Evolutionary conservation across 257 asterid genomes (phyloP).

Genomic region (Rubia yunnanensis): DNA sequence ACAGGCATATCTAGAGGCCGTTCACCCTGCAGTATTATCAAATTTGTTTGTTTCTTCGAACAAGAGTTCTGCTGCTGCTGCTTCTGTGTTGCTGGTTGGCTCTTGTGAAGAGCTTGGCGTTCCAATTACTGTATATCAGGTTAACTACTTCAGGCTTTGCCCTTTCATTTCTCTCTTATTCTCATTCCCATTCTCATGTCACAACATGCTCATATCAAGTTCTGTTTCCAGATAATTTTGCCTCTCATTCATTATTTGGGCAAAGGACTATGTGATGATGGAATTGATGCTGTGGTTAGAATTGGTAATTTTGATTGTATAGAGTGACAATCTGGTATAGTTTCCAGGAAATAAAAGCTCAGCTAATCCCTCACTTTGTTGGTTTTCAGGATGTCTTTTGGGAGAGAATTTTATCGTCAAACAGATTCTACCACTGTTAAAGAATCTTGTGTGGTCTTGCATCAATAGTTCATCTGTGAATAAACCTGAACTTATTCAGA

Average conservation of each 20-base stretch:
- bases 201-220: slow-evolving; percentile 11
- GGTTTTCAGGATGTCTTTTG: slow-evolving; percentile 66
- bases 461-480: slow-evolving; percentile 36
- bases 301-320: slow-evolving; percentile 48
- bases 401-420: slow-evolving; percentile 66
- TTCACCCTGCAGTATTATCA: slow-evolving; percentile 82
- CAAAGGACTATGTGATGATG: slow-evolving; percentile 84
- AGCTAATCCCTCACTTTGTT: slow-evolving; percentile 18
- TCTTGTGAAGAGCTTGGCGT: slow-evolving; percentile 96
- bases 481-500: slow-evolving; percentile 73
- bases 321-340: slow-evolving; percentile 13
- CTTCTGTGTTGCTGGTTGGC: slow-evolving; percentile 83
- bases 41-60: slow-evolving; percentile 63
- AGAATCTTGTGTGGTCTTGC: slow-evolving; percentile 51
- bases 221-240: slow-evolving; percentile 60
- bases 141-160: slow-evolving; percentile 12
- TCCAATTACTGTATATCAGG: slow-evolving; percentile 96
- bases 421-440: slow-evolving; percentile 71
- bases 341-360: slow-evolving; percentile 11
- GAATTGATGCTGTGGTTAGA: slow-evolving; percentile 78
- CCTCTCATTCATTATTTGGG: slow-evolving; percentile 90
- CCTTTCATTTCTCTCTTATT: neutral
- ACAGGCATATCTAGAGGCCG: slow-evolving; percentile 64
- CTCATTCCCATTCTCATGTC: neutral
- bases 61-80: slow-evolving; percentile 72